phyloP scores from a whole-genome alignment of 2,329 filamentous ascomycete species.

The Didymella glomerata region DNA sequence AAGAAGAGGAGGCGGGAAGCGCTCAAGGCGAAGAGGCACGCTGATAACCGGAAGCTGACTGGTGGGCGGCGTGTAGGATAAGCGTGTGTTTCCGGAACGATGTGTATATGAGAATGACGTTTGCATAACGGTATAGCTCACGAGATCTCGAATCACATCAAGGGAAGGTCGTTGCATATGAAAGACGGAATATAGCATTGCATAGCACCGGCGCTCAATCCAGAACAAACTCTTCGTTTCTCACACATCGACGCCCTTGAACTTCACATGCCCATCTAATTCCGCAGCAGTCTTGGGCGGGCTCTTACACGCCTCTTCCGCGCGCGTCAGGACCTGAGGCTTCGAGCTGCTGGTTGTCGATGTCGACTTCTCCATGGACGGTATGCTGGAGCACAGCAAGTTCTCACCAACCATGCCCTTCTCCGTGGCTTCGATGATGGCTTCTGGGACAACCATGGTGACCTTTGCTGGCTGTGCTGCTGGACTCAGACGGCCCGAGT shows the following conservation, averaged over 20 bases:
- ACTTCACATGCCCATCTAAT: slow-evolving; percentile 26
- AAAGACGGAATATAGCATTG: not conserved
- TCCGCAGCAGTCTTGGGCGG: not conserved
- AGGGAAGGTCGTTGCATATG: too few species aligned
- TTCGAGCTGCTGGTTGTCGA: not conserved
- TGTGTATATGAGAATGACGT: not conserved
- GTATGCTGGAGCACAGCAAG: not conserved
- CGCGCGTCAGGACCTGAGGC: not conserved
- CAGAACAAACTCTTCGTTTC: not conserved
- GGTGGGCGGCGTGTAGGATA: slow-evolving; percentile 20
- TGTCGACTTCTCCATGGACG: not conserved
- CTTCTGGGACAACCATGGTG: not conserved
- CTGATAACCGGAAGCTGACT: slow-evolving; percentile 63
- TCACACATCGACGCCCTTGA: slow-evolving; percentile 31
- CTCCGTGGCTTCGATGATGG: not conserved
- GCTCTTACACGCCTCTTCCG: slow-evolving; percentile 20
- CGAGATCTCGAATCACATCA: not conserved
- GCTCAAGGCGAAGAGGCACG: slow-evolving; percentile 67
- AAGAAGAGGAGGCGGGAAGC: slow-evolving; percentile 66
- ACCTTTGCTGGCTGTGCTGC: not conserved
- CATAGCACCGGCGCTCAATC: not conserved
- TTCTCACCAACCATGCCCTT: not conserved
- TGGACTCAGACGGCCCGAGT: too few species aligned
- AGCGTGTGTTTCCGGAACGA: too few species aligned
- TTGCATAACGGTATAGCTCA: not conserved